A percentile compares a stretch with the other conserved stretches of the same genome.
phyloP scores from a whole-genome alignment of 257 asterid species.

The Thymus mandschuricus region DNA sequence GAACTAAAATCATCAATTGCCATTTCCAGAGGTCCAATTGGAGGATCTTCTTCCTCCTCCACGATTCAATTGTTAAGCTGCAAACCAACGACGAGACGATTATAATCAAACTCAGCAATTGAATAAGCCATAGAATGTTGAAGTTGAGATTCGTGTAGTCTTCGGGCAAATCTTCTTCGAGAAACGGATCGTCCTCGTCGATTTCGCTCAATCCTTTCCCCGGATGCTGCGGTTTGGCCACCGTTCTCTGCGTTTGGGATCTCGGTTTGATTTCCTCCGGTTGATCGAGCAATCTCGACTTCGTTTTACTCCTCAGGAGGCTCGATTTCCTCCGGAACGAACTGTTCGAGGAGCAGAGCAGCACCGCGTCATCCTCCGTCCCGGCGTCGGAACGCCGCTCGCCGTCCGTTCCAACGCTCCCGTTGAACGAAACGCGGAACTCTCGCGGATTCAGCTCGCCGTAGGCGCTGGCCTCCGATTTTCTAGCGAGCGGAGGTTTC shows the following conservation, averaged over 20 bases:
- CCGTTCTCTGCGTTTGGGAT: slow-evolving; percentile 39
- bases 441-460: slow-evolving; percentile 48
- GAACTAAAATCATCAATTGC: slow-evolving; percentile 74
- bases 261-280: slow-evolving; percentile 49
- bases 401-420: slow-evolving; percentile 35
- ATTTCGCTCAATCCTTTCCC: slow-evolving; percentile 48
- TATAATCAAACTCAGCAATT: slow-evolving; percentile 58
- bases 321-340: slow-evolving; percentile 58
- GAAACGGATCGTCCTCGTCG: slow-evolving; percentile 83
- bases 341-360: slow-evolving; percentile 51
- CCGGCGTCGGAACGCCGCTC: slow-evolving; percentile 56
- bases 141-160: slow-evolving; percentile 65
- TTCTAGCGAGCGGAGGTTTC: slow-evolving; percentile 47
- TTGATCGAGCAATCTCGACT: slow-evolving; percentile 70
- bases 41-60: slow-evolving; percentile 35
- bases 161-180: slow-evolving; percentile 71
- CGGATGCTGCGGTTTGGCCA: slow-evolving; percentile 46
- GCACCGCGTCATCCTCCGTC: slow-evolving; percentile 47
- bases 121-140: slow-evolving; percentile 47
- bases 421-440: slow-evolving; percentile 55
- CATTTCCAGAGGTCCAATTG: slow-evolving; percentile 75
- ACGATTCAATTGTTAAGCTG: slow-evolving; percentile 41
- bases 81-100: slow-evolving; percentile 55
- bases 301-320: slow-evolving; percentile 45
- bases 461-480: slow-evolving; percentile 44